phyloP scores from a whole-genome alignment of 805 yeast genomes.

The Myxozyma sirexii region DNA sequence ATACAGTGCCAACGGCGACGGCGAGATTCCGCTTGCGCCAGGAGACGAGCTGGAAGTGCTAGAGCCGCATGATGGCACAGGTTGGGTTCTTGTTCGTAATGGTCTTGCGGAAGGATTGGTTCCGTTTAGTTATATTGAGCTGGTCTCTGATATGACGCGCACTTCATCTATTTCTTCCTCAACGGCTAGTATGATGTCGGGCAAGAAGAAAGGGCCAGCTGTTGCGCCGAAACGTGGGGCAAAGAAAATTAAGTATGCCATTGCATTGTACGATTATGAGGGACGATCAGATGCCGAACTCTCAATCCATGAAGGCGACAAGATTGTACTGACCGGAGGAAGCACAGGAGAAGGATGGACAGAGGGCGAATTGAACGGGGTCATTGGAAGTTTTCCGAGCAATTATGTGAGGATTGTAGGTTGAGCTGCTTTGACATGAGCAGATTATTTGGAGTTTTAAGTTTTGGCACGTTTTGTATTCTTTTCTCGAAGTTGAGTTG shows the following conservation, averaged over 20 bases:
- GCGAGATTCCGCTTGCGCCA: conserved; percentile 64
- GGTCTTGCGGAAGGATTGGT: conserved; percentile 71
- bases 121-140: conserved; percentile 76
- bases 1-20: conserved; percentile 70
- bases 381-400: conserved; percentile 38
- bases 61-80: conserved; percentile 81
- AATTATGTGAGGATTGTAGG: conserved; percentile 32
- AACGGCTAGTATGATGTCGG: conserved; percentile 21
- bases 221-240: conserved; percentile 81
- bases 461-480: neutral
- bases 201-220: conserved; percentile 65
- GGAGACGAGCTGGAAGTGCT: conserved; percentile 65
- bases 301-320: conserved; percentile 70
- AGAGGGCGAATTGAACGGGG: conserved; percentile 55
- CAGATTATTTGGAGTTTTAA: neutral
- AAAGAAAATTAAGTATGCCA: conserved; percentile 61
- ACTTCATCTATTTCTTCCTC: conserved; percentile 34
- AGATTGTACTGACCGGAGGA: conserved; percentile 60
- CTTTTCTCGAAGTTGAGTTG: neutral
- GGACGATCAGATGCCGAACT: conserved; percentile 84
- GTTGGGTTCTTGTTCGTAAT: conserved; percentile 78
- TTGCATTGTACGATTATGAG: conserved; percentile 72
- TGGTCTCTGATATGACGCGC: conserved; percentile 22
- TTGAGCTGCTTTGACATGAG: neutral
- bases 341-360: conserved; percentile 94